Evolutionary conservation across 192 early-diverging fungal genomes (phyloP), one percentile per base, ranked within the genome.

Genomic region (Linnemannia zychae): DNA sequence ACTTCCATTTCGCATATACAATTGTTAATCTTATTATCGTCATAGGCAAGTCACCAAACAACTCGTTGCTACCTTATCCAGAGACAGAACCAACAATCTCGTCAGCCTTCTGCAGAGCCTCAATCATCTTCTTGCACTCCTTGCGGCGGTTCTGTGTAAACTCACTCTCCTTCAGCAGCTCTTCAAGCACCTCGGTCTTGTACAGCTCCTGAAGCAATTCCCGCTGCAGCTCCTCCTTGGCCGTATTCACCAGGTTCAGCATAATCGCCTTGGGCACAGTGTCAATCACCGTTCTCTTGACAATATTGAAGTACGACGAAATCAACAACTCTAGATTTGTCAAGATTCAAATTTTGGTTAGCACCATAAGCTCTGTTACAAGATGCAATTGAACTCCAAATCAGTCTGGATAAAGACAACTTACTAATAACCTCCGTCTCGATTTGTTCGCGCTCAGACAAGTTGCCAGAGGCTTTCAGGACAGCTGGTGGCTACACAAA

Each of bases 101-200:
- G 79, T 97, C 96, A 24, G 96, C 96, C 87, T 92, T 95, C 82
- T 95, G 93, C 68, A 95, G 86, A 13, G 96, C 96, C 33, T 96
- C 96, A 84, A 99, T 98, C 99, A 99, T 99, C 93, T 96, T 98
- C 88, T 95, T 96, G 93, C 98, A 99, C 84, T 99, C 99, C 82
- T 92, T 92, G 78, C 99, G 93, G 75, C 98, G 92, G 86, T 94
- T 92, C 71, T 97, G 92, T 0, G 98, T 99, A 72, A 90, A 92
- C 74, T 99, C 99, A 74, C 94, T 95, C 91, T 99, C 99, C 91
- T 99, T 97, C 81, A 99, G 91, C 75, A 97, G 90, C 38, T 99
- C 98, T 46, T 96, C 95, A 63, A 99, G 91, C 13, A 96, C 96
- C 77, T 99, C 98, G 31, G 93, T 91, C 91, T 99, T 98, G 91